Base-by-base conservation (phyloP, 495 filamentous ascomycete species). In the Geoglossum glabrum region DNA sequence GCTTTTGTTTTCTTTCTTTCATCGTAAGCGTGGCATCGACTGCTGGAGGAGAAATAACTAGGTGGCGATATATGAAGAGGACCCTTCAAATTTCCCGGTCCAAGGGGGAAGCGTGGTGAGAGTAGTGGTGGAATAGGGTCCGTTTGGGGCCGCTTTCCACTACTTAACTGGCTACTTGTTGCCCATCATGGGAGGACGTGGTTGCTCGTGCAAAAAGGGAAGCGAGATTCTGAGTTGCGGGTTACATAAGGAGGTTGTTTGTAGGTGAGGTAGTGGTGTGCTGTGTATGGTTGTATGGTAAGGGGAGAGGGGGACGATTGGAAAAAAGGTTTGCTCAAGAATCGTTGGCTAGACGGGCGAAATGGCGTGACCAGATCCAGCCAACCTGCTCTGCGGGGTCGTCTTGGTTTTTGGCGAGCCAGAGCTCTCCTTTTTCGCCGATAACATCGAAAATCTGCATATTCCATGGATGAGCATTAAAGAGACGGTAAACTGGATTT, bases 361-460 rank as follows among this genome's bases (percentile, higher is more conserved):
- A 97, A 71, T 98, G 92, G 66, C 95, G 93, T 64, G 85, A 92
- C 92, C 92, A 98, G 61, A 98, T 94, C 92, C 92, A 98, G 45
- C 92, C 92, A n/a, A 96, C 79, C 60, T 79, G 73, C 25, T 79
- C 74, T 19, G 71, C 72, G 3, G 77, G 71, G 68, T 98, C 93
- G 66, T 98, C 92, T 69, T 98, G 92, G 65, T 98, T 98, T 66
- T 84, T 86, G 7, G 92, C 92, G 31, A 98, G 81, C 93, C 92
- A 98, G 17, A 97, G 81, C 71, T 97, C 92, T 55, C 92, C 92
- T 67, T 97, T 97, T 66, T 94, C 86, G 55, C 81, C 92, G 62
- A 97, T 85, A 57, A 68, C 64, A 54, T 73, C 67, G 89, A 74
- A 74, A 40, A 74, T 68, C 66, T 67, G 43, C 26, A 51, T 36